Percentiles rank a stretch among this genome's conserved stretches.
Evolutionary conservation across 306 rosid species (phyloP).

Genomic region (Sophora flavescens): DNA sequence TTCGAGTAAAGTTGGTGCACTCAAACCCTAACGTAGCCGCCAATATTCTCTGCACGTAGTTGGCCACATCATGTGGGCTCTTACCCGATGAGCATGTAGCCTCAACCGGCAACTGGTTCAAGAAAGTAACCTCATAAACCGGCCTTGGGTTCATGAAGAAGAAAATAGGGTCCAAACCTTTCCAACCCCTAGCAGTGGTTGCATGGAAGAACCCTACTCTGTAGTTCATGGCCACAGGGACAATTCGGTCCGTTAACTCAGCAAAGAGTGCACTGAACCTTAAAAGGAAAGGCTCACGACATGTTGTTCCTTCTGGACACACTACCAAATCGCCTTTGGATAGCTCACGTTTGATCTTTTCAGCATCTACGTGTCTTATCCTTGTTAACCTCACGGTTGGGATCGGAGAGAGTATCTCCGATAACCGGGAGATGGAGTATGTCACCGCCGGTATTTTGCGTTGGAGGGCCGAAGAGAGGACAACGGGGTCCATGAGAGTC

Average conservation of each 20-base stretch:
- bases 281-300: constrained; percentile 91
- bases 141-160: constrained; percentile 98
- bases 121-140: constrained; percentile 85
- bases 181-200: constrained; percentile 93
- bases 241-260: constrained; percentile 85
- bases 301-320: constrained; percentile 97
- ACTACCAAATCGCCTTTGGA: constrained; percentile 80
- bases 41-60: constrained; percentile 87
- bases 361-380: constrained; percentile 70
- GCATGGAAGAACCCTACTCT: constrained; percentile 96
- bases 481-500: constrained; percentile 90
- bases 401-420: constrained; percentile 88
- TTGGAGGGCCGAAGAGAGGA: constrained; percentile 73
- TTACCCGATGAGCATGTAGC: constrained; percentile 91
- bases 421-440: constrained; percentile 81
- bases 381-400: constrained; percentile 83
- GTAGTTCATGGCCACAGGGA: constrained; percentile 96
- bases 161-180: constrained; percentile 82
- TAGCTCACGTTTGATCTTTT: constrained; percentile 64
- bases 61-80: constrained; percentile 92
- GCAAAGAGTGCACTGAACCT: constrained; percentile 87
- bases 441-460: constrained; percentile 86
- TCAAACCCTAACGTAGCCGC: constrained; percentile 90
- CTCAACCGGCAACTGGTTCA: constrained; percentile 85
- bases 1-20: constrained; percentile 88